These are phyloP conservation scores for Scytalidium lignicola DNA, from an alignment of 2,329 filamentous ascomycete genomes.

Conservation along the genomic window DNA sequence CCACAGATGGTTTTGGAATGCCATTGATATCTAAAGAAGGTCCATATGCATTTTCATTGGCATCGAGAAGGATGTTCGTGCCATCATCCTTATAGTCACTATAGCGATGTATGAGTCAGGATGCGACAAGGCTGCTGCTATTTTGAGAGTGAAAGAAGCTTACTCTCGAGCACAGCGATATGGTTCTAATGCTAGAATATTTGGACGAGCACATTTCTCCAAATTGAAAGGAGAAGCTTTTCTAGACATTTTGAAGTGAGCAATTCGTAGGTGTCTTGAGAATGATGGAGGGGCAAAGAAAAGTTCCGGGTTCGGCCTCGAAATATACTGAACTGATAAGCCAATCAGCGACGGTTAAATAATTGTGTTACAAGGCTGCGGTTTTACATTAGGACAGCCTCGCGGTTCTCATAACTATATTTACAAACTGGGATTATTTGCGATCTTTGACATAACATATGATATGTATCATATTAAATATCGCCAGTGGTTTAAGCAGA, in stretches of 20 bases:
- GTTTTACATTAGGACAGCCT: background rate
- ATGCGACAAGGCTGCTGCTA: background rate
- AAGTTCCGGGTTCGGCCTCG: slow-evolving; percentile 1
- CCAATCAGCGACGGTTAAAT: background rate
- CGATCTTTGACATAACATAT: too few species aligned
- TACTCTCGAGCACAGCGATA: slow-evolving; percentile 81
- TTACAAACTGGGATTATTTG: background rate
- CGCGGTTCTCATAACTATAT: background rate
- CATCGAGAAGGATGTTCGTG: slow-evolving; percentile 90
- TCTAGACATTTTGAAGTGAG: slow-evolving; percentile 19
- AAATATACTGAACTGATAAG: background rate
- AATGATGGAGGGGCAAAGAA: slow-evolving; percentile 1
- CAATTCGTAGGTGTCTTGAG: background rate
- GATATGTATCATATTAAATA: too few species aligned
- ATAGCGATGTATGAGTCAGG: slow-evolving; percentile 28
- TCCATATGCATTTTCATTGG: slow-evolving; percentile 95
- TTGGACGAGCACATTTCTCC: slow-evolving; percentile 67
- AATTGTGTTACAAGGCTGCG: background rate
- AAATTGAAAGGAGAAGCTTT: slow-evolving; percentile 61
- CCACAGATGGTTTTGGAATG: slow-evolving; percentile 31
- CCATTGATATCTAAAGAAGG: slow-evolving; percentile 60
- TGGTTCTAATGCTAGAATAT: slow-evolving; percentile 70
- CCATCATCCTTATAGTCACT: slow-evolving; percentile 99
- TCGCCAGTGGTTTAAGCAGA: too few species aligned
- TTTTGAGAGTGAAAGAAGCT: slow-evolving; percentile 29